Conservation (phyloP, 768 basidiomycete genomes). For the Lentinula sp. region DNA sequence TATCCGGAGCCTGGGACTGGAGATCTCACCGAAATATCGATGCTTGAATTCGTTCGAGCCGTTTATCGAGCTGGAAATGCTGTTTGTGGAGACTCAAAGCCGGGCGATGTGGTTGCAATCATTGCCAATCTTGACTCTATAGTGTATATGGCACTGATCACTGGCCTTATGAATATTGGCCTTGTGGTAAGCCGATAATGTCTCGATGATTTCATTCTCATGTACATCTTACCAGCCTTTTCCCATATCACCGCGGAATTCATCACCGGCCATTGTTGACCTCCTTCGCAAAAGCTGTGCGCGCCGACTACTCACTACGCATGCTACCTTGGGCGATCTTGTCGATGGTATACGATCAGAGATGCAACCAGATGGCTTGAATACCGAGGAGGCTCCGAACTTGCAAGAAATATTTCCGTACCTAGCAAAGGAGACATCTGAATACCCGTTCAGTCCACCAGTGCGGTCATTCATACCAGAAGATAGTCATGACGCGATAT, state of each 20-base stretch:
- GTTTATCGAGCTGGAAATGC: conserved; percentile 18
- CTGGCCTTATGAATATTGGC: conserved; percentile 16
- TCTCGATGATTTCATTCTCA: background rate
- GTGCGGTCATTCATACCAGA: conserved; percentile 6
- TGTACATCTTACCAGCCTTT: conserved; percentile 24
- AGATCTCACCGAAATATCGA: conserved; percentile 10
- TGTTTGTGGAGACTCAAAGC: background rate
- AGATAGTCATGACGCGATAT: conserved; percentile 9
- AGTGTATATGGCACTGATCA: conserved; percentile 14
- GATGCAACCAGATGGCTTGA: conserved; percentile 14
- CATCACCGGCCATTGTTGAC: conserved; percentile 26
- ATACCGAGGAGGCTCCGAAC: conserved; percentile 25
- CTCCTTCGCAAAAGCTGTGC: conserved; percentile 31
- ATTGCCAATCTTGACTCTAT: conserved; percentile 18
- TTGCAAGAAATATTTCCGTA: conserved; percentile 31
- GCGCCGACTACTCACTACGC: conserved; percentile 29
- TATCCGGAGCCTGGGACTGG: conserved; percentile 10
- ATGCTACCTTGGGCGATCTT: conserved; percentile 20
- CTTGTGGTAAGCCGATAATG: conserved; percentile 9
- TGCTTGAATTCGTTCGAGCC: conserved; percentile 20
- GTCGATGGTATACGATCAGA: conserved; percentile 20
- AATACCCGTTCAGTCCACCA: conserved; percentile 24
- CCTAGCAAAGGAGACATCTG: conserved; percentile 25
- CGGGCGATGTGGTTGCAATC: conserved; percentile 16
- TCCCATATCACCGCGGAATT: conserved; percentile 32